These are phyloP conservation scores for Parietaria judaica DNA, from an alignment of 306 rosid genomes.

Conservation along the genomic window DNA sequence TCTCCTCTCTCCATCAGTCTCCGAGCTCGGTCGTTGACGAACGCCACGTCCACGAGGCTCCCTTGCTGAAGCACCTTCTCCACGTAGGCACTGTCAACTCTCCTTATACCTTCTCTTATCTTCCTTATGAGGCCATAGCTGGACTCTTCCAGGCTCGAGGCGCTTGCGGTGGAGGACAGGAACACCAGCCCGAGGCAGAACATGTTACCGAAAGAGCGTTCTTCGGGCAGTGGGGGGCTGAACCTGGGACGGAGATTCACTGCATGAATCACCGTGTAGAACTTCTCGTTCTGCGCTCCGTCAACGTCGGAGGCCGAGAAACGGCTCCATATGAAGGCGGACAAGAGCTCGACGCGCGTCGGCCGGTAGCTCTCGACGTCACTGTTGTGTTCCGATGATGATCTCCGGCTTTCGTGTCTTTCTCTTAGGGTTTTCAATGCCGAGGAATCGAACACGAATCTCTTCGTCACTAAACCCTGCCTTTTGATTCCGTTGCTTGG, in stretches of 20 bases:
- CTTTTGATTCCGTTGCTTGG: conserved; percentile 24
- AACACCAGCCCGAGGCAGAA: neutral
- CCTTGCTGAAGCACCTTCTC: neutral
- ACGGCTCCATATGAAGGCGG: conserved; percentile 1
- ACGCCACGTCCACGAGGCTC: neutral
- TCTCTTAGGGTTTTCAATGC: conserved; percentile 6
- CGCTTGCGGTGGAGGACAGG: neutral
- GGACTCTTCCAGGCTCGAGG: neutral
- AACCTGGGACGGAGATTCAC: neutral
- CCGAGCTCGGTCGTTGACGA: neutral
- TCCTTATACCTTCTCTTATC: conserved; percentile 19
- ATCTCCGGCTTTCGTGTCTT: neutral
- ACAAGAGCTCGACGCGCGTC: neutral
- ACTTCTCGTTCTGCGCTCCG: neutral
- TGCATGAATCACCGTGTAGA: neutral
- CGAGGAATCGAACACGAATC: conserved; percentile 13
- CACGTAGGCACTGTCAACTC: neutral
- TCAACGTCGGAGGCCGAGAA: neutral
- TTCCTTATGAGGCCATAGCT: conserved; percentile 10
- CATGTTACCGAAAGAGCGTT: neutral
- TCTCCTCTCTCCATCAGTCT: neutral
- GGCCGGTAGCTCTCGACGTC: neutral
- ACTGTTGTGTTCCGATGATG: neutral
- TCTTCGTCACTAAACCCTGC: conserved; percentile 12
- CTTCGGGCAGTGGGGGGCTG: neutral